Base-by-base conservation (phyloP, 225 moss, liverwort and hornwort genomes). In the Physcomitrium patens region DNA sequence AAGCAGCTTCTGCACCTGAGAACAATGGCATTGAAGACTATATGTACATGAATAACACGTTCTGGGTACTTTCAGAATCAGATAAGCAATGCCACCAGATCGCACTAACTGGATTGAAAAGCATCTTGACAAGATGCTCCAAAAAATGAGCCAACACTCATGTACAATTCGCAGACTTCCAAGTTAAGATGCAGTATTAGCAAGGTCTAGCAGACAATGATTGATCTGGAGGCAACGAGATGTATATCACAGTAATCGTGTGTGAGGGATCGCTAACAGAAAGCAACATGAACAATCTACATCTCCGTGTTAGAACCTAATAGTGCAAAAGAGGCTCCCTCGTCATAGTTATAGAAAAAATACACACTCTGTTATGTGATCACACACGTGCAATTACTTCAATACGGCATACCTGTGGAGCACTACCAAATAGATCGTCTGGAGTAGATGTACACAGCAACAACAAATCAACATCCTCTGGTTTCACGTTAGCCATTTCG, bases 371-470 rank as follows among this genome's bases (percentile, higher is more conserved):
- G 10, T 48, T 53, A 45, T 14, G 19, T 0, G 11, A 68, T 18
- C n/a, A 37, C 31, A 37, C 2, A 75, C 20, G 60, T 60, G 31
- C 18, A 80, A 65, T 24, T 9, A 8, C 17, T 23, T 23, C 61
- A 37, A 53, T 58, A 60, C 59, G 22, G 76, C 72, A 27, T 74
- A 97, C 97, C 94, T 94, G 91, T 55, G 94, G 94, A 77, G 97
- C 97, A 86, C 97, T 94, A 58, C 97, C 97, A 84, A 97, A 97
- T 16, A 97, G 87, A 75, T 97, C 94, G 66, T 97, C 97, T 58
- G 97, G 97, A 66, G 97, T 94, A 67, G 94, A 94, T 45, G 97
- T 97, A 74, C 97, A 97, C 23, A 97, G 83, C 22, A 97, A 61
- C 80, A 97, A 82, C 82, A 97, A 83, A 81, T 97, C 97, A 54